Evolutionary conservation across 768 basidiomycete genomes (phyloP).

Genomic region (Cystobasidium ongulense): DNA sequence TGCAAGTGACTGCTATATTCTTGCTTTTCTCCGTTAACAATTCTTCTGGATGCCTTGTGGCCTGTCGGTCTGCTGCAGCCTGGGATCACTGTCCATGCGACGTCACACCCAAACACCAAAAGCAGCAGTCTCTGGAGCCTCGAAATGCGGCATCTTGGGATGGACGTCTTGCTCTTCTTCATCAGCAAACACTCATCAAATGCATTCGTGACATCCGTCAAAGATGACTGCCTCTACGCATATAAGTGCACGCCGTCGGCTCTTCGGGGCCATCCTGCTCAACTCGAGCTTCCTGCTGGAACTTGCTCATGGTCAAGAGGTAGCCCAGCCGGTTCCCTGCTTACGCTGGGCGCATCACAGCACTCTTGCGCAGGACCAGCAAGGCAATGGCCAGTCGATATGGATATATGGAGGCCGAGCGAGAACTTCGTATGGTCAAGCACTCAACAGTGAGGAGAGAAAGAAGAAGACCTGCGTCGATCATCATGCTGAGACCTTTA

Average conservation of each 20-base stretch:
- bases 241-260: not conserved
- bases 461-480: not conserved
- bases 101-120: no score
- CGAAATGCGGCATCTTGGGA: no score
- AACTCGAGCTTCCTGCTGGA: not conserved
- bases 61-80: no score
- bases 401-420: conserved; percentile 28
- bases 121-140: no score
- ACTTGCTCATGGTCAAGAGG: not conserved
- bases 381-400: not conserved
- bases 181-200: not conserved
- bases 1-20: no score
- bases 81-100: no score
- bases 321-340: not conserved
- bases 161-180: no score
- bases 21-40: no score
- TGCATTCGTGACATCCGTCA: not conserved
- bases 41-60: no score
- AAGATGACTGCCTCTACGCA: not conserved
- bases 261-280: not conserved
- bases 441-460: not conserved
- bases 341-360: conserved; percentile 14
- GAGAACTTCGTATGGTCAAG: conserved; percentile 19
- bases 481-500: not conserved
- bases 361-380: conserved; percentile 5